A percentile compares a stretch with the other conserved stretches of the same genome.
Conservation (phyloP, 2,329 filamentous ascomycete genomes). For the Calycina marina region DNA sequence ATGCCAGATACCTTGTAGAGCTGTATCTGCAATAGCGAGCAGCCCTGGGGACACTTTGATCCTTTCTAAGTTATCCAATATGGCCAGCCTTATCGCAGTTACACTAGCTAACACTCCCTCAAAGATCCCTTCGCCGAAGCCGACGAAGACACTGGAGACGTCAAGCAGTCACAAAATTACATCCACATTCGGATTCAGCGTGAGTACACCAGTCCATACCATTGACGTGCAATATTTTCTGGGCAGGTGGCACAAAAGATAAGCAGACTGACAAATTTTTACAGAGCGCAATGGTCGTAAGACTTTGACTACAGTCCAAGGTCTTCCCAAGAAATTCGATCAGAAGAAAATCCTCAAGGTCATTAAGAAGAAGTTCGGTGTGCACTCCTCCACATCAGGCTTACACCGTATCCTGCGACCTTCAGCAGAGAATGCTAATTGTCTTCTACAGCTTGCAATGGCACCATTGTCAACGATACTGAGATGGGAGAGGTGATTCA, state of each 20-base stretch:
- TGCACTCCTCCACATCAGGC: constrained; percentile 18
- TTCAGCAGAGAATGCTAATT: constrained; percentile 2
- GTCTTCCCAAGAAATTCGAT: constrained; percentile 96
- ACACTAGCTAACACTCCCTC: constrained; percentile 6
- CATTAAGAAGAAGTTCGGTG: constrained; percentile 99
- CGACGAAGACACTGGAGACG: constrained; percentile 97
- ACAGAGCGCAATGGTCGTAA: constrained; percentile 99
- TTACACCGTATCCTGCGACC: background rate
- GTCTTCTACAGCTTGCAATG: constrained; percentile 79
- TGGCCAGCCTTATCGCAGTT: background rate
- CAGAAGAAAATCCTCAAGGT: constrained; percentile 99
- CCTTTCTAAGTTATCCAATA: background rate
- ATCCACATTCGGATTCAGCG: constrained; percentile 99
- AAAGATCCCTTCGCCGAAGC: constrained; percentile 99
- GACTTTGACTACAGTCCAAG: constrained; percentile 98
- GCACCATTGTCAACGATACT: constrained; percentile 89
- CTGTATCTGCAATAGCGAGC: background rate
- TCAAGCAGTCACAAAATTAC: constrained; percentile 91
- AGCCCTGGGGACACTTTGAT: background rate
- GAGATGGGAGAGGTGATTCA: constrained; percentile 99
- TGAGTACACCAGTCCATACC: constrained; percentile 42
- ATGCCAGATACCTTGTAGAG: background rate
- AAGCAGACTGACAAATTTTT: constrained; percentile 26
- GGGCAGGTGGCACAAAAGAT: too few species aligned
- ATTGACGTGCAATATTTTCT: too few species aligned